A percentile compares a stretch with the other conserved stretches of the same genome.
phyloP scores from a whole-genome alignment of 2,329 filamentous ascomycete species.

The Salinomyces thailandicus region DNA sequence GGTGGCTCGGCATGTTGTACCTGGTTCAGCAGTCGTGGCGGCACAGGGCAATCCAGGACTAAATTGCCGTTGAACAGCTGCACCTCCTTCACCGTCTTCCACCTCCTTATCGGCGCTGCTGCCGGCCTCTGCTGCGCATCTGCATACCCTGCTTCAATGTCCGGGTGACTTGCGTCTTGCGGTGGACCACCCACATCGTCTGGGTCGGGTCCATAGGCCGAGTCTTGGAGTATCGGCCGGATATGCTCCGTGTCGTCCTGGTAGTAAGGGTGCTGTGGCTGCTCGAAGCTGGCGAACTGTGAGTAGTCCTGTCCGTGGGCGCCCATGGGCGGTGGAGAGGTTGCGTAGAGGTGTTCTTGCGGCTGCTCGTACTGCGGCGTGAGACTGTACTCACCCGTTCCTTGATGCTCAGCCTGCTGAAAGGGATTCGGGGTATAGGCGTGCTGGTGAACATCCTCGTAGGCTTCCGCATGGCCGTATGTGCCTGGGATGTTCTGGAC shows the following conservation, averaged over 20 bases:
- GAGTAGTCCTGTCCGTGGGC: slow-evolving; percentile 42
- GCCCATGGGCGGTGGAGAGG: neutral
- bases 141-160: slow-evolving; percentile 28
- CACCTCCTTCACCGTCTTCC: slow-evolving; percentile 98
- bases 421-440: slow-evolving; percentile 35
- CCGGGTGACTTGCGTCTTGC: slow-evolving; percentile 32
- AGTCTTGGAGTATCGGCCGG: slow-evolving; percentile 63
- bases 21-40: slow-evolving; percentile 75
- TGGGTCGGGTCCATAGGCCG: slow-evolving; percentile 52
- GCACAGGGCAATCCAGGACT: slow-evolving; percentile 91
- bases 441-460: slow-evolving; percentile 41
- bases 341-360: slow-evolving; percentile 59
- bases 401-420: slow-evolving; percentile 31
- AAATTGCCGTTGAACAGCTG: slow-evolving; percentile 90
- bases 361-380: slow-evolving; percentile 64
- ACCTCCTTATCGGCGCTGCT: slow-evolving; percentile 63
- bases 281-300: slow-evolving; percentile 14
- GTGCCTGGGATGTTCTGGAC: slow-evolving; percentile 57
- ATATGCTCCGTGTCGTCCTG: slow-evolving; percentile 54
- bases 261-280: slow-evolving; percentile 43
- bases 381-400: slow-evolving; percentile 52
- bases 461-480: slow-evolving; percentile 52
- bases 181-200: slow-evolving; percentile 25
- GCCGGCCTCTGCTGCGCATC: slow-evolving; percentile 41
- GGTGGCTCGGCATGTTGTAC: slow-evolving; percentile 68